Base-by-base conservation (phyloP, 805 yeast genomes). In the Cyberlindnera mississippiensis region DNA sequence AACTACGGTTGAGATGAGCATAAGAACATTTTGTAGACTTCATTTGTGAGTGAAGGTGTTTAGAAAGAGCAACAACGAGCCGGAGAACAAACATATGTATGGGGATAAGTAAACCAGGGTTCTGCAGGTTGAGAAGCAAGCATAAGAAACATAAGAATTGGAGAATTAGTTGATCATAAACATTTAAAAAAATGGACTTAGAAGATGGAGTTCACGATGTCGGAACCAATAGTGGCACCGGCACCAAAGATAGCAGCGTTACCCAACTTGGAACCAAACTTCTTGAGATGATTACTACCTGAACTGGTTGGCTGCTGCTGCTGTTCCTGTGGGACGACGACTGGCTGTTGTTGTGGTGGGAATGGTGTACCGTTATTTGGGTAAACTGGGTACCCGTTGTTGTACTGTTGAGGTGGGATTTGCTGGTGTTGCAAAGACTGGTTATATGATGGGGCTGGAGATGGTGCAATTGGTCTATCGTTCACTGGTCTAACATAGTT, bases 221-320 rank as follows among this genome's bases (percentile, higher is more conserved):
- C 88, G 34, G 86, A 74, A 57, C 98, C 98, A 41, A 90, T 71
- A 2, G 96, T 82, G 30, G 97, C 96, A 70, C 98, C 98, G 9
- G 96, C 96, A 64, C 97, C 97, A 51, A 88, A 91, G 37, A 90
- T 78, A 28, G 95, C 90, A n/a, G 97, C 95, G 52, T 88, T 80
- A 45, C 96, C 96, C 45, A 90, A 67, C 63, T 86, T 83, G 49
- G 85, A 73, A 19, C 95, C 95, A 52, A 86, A 77, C 56, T 74
- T 81, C 63, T 77, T 78, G 44, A 82, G 49, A n/a, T 27, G 29
- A 5, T 6, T 12, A 16, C 53, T 58, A 16, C 60, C 61, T 37
- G 51, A 48, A 33, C 64, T 69, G 11, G 59, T 51, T 26, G 62
- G 65, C 14, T 59, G 59, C n/a, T 58, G 59, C 14, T 52, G 39